Evolutionary conservation across 257 asterid genomes (phyloP).

Genomic region (Asclepias syriaca): DNA sequence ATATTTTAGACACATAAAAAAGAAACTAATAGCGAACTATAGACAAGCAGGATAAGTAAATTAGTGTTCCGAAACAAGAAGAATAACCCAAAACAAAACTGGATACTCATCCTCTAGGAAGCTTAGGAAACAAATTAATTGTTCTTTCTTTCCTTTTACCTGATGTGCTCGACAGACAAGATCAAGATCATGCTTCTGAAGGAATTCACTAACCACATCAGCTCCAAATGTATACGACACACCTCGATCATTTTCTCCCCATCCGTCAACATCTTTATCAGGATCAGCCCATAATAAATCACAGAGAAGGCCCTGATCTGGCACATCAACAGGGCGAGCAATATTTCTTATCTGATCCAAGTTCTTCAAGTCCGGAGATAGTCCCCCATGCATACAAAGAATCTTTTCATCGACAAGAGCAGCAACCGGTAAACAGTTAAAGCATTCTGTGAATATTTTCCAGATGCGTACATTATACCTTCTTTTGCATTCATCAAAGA

Average conservation of each 20-base stretch:
- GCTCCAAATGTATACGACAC: conserved; percentile 28
- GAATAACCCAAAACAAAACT: background rate
- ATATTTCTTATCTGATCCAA: conserved; percentile 29
- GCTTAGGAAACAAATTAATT: background rate
- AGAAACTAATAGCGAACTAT: background rate
- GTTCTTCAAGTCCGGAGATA: conserved; percentile 28
- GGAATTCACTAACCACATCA: conserved; percentile 20
- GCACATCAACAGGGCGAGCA: conserved; percentile 31
- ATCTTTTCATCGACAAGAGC: conserved; percentile 28
- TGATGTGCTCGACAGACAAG: conserved; percentile 30
- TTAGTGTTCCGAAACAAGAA: background rate
- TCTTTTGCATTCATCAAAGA: conserved; percentile 31
- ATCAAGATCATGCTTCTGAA: conserved; percentile 27
- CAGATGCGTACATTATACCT: conserved; percentile 30
- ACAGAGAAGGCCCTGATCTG: conserved; percentile 24
- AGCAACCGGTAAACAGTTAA: conserved; percentile 27
- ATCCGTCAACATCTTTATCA: conserved; percentile 20
- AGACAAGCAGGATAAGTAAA: background rate
- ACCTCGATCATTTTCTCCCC: conserved; percentile 32
- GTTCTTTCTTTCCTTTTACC: conserved; percentile 8
- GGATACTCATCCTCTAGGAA: background rate
- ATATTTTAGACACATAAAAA: background rate
- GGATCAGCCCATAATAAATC: conserved; percentile 32
- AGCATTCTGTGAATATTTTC: conserved; percentile 29
- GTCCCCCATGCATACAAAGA: conserved; percentile 29